Evolutionary conservation across 75 land plant genomes (phyloP).

Genomic region (Sequoia sempervirens): DNA sequence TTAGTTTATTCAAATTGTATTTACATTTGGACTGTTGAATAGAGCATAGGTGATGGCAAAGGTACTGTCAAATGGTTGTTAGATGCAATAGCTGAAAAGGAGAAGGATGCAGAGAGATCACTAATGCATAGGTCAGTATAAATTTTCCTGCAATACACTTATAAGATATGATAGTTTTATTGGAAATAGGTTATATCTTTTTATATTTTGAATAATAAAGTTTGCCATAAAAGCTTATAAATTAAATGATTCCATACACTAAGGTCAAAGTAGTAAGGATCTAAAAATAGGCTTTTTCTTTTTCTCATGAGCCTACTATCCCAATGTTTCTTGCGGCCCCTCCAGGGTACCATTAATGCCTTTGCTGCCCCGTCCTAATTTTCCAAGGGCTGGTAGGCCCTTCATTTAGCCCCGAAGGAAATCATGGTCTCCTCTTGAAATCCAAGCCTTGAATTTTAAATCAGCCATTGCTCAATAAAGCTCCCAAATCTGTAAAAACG

Average conservation of each 20-base stretch:
- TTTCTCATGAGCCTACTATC: too few species aligned
- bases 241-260: not conserved
- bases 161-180: not conserved
- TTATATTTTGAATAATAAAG: not conserved
- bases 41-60: slow-evolving; percentile 35
- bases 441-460: too few species aligned
- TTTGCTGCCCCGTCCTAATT: too few species aligned
- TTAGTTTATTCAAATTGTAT: not conserved
- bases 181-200: not conserved
- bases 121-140: slow-evolving; percentile 53
- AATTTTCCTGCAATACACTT: not conserved
- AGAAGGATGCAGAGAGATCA: slow-evolving; percentile 59
- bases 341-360: too few species aligned
- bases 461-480: too few species aligned
- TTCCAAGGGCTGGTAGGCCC: too few species aligned
- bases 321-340: too few species aligned
- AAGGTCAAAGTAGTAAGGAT: too few species aligned
- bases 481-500: too few species aligned
- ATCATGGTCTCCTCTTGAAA: too few species aligned
- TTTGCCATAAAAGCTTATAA: not conserved
- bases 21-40: not conserved
- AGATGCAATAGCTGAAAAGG: slow-evolving; percentile 42
- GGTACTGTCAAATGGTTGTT: slow-evolving; percentile 42
- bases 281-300: too few species aligned
- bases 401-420: too few species aligned